Percentiles rank a stretch among this genome's conserved stretches.
Conservation (phyloP, 768 basidiomycete genomes). For the Brasilioporus rufonigricans region DNA sequence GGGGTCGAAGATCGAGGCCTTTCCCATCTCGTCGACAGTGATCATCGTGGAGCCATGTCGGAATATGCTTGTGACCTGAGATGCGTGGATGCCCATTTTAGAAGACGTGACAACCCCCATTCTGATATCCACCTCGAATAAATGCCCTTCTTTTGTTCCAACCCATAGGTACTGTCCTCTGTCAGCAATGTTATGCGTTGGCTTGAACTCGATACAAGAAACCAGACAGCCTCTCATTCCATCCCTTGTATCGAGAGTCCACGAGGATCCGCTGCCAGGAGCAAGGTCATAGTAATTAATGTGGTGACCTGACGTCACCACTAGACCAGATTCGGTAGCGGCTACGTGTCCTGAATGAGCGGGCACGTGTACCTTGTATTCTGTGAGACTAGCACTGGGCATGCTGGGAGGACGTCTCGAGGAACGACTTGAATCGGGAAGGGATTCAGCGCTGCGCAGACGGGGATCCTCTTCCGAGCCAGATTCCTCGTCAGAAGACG, state of each 20-base stretch:
- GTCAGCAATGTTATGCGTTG: conserved; percentile 43
- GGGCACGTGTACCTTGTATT: conserved; percentile 52
- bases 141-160: conserved; percentile 87
- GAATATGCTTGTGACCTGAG: conserved; percentile 70
- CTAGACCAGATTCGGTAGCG: conserved; percentile 55
- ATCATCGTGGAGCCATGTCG: conserved; percentile 71
- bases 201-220: conserved; percentile 76
- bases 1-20: conserved; percentile 70
- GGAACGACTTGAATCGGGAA: conserved; percentile 69
- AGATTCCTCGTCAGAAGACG: conserved; percentile 51
- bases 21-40: conserved; percentile 83
- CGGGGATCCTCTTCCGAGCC: conserved; percentile 59
- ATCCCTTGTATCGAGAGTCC: conserved; percentile 59
- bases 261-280: conserved; percentile 42
- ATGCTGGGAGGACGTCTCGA: conserved; percentile 51
- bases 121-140: conserved; percentile 78
- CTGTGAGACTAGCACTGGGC: conserved; percentile 33
- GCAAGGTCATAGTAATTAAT: conserved; percentile 64
- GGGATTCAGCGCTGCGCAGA: conserved; percentile 44
- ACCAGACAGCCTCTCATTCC: conserved; percentile 68
- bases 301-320: conserved; percentile 57
- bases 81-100: conserved; percentile 61
- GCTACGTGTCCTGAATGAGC: conserved; percentile 54
- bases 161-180: conserved; percentile 73
- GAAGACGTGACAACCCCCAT: conserved; percentile 55